A percentile compares a stretch with the other conserved stretches of the same genome.
phyloP scores from a whole-genome alignment of 148 eudicot species.

The Dianthus caryophyllus region DNA sequence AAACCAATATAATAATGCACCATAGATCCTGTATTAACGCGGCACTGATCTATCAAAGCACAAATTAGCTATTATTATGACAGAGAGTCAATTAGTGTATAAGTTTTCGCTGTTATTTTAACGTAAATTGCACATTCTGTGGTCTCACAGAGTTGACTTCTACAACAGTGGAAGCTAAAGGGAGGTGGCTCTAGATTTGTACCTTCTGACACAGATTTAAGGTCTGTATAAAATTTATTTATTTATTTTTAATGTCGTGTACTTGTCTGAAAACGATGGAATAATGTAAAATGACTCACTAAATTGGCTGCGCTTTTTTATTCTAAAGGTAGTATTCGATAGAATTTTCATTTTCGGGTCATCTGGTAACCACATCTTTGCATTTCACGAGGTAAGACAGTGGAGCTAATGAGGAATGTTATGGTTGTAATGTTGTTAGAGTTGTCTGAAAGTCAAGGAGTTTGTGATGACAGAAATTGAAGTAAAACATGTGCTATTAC shows the following conservation, averaged over 20 bases:
- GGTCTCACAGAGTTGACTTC: slow-evolving; percentile 8
- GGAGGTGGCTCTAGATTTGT: not conserved
- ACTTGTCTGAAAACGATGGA: slow-evolving; percentile 10
- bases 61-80: not conserved
- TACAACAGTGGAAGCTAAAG: not conserved
- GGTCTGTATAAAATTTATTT: not conserved
- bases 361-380: too few species aligned
- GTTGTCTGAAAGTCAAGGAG: too few species aligned
- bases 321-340: too few species aligned
- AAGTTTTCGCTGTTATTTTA: slow-evolving; percentile 1
- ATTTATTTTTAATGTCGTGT: not conserved
- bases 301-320: too few species aligned
- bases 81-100: not conserved
- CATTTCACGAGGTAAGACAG: too few species aligned
- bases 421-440: too few species aligned
- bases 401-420: too few species aligned
- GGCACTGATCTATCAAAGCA: not conserved
- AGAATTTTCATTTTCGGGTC: too few species aligned
- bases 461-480: not conserved
- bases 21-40: slow-evolving; percentile 7
- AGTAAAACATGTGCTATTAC: not conserved
- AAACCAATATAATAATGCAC: not conserved
- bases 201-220: not conserved
- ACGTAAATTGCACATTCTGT: slow-evolving; percentile 10
- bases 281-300: too few species aligned